Conservation (phyloP, 2,329 filamentous ascomycete species). For the Fusarium subtropicale region DNA sequence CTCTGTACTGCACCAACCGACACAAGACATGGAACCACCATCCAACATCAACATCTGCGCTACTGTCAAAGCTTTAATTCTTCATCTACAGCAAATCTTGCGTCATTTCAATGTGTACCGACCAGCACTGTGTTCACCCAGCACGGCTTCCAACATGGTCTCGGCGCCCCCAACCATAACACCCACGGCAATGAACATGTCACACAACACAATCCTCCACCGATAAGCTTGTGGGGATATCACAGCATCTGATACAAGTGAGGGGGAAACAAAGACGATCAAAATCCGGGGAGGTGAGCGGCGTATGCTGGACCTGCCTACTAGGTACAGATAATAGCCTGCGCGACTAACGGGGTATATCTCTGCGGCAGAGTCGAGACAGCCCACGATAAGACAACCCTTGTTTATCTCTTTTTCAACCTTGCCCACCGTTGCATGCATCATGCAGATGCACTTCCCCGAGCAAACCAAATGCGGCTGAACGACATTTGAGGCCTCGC, state of each 20-base stretch:
- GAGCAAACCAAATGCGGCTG: not conserved
- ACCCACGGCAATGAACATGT: not conserved
- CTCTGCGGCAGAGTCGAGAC: conserved; percentile 2
- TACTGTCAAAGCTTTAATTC: not conserved
- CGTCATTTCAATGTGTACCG: not conserved
- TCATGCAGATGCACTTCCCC: conserved; percentile 3
- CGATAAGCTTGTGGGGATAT: conserved; percentile 7
- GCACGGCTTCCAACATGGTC: not conserved
- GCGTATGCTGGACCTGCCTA: not conserved
- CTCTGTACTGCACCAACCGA: not conserved
- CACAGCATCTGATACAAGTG: conserved; percentile 4
- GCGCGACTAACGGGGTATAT: conserved; percentile 11
- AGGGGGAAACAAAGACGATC: conserved; percentile 9
- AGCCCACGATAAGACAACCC: not conserved
- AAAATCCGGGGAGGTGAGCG: not conserved
- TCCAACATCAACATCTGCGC: not conserved
- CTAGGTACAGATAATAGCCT: conserved; percentile 8
- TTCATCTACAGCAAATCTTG: not conserved
- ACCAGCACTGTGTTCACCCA: not conserved
- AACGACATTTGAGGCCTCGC: conserved; percentile 6
- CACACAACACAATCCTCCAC: not conserved
- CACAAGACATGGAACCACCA: conserved; percentile 2
- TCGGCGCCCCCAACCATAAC: not conserved
- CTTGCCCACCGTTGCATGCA: conserved; percentile 7
- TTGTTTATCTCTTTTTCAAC: not conserved